Percentiles rank a stretch among this genome's conserved stretches.
Evolutionary conservation across 352 stramenopile species (phyloP).

Genomic region (Pythium aristosporum): DNA sequence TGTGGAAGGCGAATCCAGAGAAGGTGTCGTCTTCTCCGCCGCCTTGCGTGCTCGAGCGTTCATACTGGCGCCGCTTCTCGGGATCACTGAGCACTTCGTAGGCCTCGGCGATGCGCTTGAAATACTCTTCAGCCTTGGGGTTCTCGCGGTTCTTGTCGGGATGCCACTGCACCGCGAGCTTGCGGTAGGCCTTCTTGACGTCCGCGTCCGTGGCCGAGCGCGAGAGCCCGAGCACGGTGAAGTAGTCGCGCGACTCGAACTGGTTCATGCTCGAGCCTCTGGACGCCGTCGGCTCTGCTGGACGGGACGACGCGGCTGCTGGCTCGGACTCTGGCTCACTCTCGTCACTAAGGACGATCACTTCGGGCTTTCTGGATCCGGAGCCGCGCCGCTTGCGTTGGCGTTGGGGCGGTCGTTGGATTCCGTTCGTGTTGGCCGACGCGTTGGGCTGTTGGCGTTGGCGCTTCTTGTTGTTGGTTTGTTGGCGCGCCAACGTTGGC

Average conservation of each 20-base stretch:
- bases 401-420: not conserved
- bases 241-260: slow-evolving; percentile 77
- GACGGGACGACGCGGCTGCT: not conserved
- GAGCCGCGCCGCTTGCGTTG: slow-evolving; percentile 6
- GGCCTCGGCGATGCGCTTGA: slow-evolving; percentile 88
- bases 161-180: slow-evolving; percentile 88
- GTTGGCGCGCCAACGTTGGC: not conserved
- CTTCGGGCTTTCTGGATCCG: slow-evolving; percentile 9
- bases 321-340: slow-evolving; percentile 4
- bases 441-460: slow-evolving; percentile 6
- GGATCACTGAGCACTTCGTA: slow-evolving; percentile 88
- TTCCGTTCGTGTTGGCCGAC: slow-evolving; percentile 1
- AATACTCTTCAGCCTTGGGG: slow-evolving; percentile 82
- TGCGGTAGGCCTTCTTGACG: slow-evolving; percentile 67
- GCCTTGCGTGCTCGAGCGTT: slow-evolving; percentile 42
- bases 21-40: slow-evolving; percentile 11
- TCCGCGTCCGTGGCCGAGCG: slow-evolving; percentile 43
- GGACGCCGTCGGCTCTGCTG: not conserved
- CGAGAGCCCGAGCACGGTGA: slow-evolving; percentile 51
- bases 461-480: not conserved
- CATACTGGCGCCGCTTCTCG: slow-evolving; percentile 58
- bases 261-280: slow-evolving; percentile 30
- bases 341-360: slow-evolving; percentile 18
- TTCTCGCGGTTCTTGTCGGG: slow-evolving; percentile 91
- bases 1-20: not conserved